Evolutionary conservation across 768 basidiomycete genomes (phyloP), one percentile per base, ranked within the genome.

Genomic region (Lepiota brunneoincarnata): DNA sequence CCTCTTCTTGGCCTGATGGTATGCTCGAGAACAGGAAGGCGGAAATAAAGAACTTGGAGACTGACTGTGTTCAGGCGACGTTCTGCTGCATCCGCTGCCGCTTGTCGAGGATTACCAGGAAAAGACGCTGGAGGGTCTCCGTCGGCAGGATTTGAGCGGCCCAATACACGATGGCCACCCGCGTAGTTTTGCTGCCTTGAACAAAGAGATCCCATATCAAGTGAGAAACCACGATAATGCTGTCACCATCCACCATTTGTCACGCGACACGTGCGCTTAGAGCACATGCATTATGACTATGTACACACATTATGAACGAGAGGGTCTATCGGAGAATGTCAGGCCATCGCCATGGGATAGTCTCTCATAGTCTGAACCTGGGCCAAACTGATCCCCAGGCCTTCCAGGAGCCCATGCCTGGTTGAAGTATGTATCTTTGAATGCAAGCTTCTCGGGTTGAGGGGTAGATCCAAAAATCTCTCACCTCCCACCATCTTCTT

Each of bases 401-500:
- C 80, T 73, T 59, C 75, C 77, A 54, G 84, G 81, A 49, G 76
- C 67, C 80, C 80, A 83, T 38, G 80, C 74, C 81, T 83, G n/a
- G 58, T 58, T 12, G 37, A 41, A 51, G 39, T 7, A 7, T n/a
- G 31, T 10, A 46, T 20, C 26, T 4, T 24, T 54, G 38, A 56
- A 56, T 49, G n/a, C 56, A 49, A n/a, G 17, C 49, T 40, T 48
- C 24, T n/a, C 38, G 12, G 34, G 37, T 17, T 15, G 39, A n/a
- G n/a, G n/a, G n/a, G n/a, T 38, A 14, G 6, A 35, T 23, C 20
- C 18, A 17, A 39, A 51, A n/a, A 58, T 72, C 77, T 72, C 77
- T 67, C 59, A 90, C 91, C 81, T 91, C 87, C 91, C 91, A 91
- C 91, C 91, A 93, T 60, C 83, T 75, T 59, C 82, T 74, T 42